Conservation (phyloP, 306 rosid genomes). For the Aeschynomene evenia region DNA sequence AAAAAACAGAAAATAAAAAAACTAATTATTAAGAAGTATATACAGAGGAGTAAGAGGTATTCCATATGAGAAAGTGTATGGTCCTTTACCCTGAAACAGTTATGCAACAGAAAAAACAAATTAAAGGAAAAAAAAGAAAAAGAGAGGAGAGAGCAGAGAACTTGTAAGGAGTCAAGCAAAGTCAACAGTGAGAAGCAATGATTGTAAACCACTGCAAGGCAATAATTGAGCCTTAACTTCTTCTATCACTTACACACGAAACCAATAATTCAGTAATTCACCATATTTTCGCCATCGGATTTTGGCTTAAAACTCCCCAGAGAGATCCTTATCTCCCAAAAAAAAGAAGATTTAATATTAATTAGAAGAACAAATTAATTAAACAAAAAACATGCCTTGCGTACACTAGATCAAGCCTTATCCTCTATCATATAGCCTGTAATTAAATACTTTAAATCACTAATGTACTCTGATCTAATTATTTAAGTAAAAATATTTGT, state of each 20-base stretch:
- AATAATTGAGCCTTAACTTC: conserved; percentile 78
- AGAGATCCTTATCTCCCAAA: conserved; percentile 27
- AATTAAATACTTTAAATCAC: neutral
- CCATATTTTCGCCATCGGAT: conserved; percentile 13
- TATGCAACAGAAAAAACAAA: conserved; percentile 20
- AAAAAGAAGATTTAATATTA: neutral
- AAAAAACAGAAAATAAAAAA: neutral
- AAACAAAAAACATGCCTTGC: neutral
- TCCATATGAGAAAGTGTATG: conserved; percentile 1
- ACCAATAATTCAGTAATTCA: conserved; percentile 73
- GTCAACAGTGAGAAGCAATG: conserved; percentile 55
- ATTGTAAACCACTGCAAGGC: conserved; percentile 48
- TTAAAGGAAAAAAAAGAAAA: neutral
- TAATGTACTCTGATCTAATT: neutral
- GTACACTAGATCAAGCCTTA: conserved; percentile 22
- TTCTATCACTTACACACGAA: conserved; percentile 29
- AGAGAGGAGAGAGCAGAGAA: neutral
- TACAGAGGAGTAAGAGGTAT: neutral
- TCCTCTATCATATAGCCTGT: conserved; percentile 18
- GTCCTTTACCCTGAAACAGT: conserved; percentile 24
- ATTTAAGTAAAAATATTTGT: too few relatives aligned
- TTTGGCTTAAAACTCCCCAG: conserved; percentile 8
- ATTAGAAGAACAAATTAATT: neutral
- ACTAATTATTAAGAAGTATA: neutral
- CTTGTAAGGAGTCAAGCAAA: conserved; percentile 47